These are phyloP conservation scores for Botrytis porri DNA, from an alignment of 2,329 filamentous ascomycete genomes.

Conservation along the genomic window DNA sequence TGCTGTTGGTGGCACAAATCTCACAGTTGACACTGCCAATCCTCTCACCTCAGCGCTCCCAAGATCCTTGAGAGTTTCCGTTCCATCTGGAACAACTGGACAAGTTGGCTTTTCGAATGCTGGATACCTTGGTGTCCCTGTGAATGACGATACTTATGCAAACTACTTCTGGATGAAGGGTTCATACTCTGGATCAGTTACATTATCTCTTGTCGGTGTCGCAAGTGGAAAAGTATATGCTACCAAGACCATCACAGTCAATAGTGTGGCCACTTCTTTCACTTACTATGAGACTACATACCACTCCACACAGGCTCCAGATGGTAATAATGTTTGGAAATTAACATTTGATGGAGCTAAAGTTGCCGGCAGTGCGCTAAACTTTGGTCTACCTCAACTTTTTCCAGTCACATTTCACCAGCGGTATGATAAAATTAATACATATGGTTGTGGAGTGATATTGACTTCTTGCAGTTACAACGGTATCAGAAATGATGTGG, in stretches of 20 bases:
- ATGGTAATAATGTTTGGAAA: constrained; percentile 52
- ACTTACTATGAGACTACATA: constrained; percentile 22
- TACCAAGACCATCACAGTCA: constrained; percentile 17
- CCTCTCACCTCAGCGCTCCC: constrained; percentile 22
- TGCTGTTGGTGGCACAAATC: constrained; percentile 19
- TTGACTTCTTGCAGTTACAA: constrained; percentile 42
- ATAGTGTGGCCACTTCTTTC: constrained; percentile 15
- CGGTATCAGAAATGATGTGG: constrained; percentile 55
- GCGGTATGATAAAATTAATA: neutral
- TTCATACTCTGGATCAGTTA: constrained; percentile 22
- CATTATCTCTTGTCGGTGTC: constrained; percentile 14
- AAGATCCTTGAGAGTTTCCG: constrained; percentile 21
- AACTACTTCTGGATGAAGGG: constrained; percentile 27
- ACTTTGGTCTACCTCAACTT: constrained; percentile 56
- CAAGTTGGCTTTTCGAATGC: constrained; percentile 36
- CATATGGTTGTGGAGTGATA: neutral
- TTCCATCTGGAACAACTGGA: constrained; percentile 26
- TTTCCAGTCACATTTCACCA: constrained; percentile 59
- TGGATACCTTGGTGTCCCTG: constrained; percentile 35
- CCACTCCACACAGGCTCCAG: constrained; percentile 16
- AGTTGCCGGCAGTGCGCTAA: constrained; percentile 37
- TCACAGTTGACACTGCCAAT: constrained; percentile 20
- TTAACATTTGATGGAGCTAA: constrained; percentile 50
- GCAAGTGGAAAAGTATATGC: constrained; percentile 22
- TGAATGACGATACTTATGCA: constrained; percentile 25